Evolutionary conservation across 2,329 filamentous ascomycete genomes (phyloP), one percentile per base, ranked within the genome.

Genomic region (Whalleya microplaca): DNA sequence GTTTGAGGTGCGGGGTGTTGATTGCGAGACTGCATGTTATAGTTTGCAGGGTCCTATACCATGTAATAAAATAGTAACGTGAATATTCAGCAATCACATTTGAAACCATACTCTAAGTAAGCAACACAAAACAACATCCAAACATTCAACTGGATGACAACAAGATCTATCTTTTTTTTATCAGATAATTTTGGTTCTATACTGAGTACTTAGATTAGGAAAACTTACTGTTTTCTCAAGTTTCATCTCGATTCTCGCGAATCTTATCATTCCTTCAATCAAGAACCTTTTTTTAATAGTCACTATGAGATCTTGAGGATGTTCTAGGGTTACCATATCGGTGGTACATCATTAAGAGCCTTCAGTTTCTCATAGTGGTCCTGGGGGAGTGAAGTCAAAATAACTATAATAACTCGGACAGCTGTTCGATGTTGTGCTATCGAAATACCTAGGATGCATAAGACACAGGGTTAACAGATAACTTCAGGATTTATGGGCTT

Each of bases 341-440:
- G 32, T 18, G 55, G 12, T 6, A 37, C 20, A 21, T 59, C 16
- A 21, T 50, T 52, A 4, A 54, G 16, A 2, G 19, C 41, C 21
- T 27, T 20, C 7, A 59, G 45, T 29, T 49, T 53, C n/a, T 23
- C 44, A 12, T 44, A 40, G 10, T 56, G 59, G 6, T 50, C 53
- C 18, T 12, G 23, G 12, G 56, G 59, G 23, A 62, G 56, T 18
- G 51, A 37, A 42, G 50, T 27, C 18, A 40, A 62, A 62, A 44
- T 59, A 62, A 21, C 21, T 41, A 21, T 62, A 56, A 21, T 56
- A 62, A 19, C 19, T 48, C 10, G 44, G 48, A 27, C 59, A 62
- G 29, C 47, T 44, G 6, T 50, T 37, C 1, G 41, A 20, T 20
- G 20, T 29, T 18, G 18, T 47, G 23, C 42, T 51, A 20, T 58